Evolutionary conservation across 192 early-diverging fungal genomes (phyloP).

Genomic region (Coemansia sp.): DNA sequence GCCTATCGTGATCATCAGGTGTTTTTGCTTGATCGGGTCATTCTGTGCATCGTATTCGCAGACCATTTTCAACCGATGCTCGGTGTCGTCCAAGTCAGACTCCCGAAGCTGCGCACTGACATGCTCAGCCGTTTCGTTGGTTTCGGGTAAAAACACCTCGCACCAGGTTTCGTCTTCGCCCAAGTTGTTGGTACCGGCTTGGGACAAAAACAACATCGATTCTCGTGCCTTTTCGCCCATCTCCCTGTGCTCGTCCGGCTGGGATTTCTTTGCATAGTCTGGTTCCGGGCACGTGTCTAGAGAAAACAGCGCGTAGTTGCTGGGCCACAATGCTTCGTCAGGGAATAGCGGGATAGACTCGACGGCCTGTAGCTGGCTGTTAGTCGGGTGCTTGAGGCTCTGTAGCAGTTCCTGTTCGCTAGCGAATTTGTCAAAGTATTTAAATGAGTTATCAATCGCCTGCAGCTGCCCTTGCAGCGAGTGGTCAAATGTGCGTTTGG

Average conservation of each 20-base stretch:
- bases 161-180: conserved; percentile 47
- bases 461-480: conserved; percentile 44
- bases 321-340: conserved; percentile 36
- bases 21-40: conserved; percentile 19
- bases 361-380: conserved; percentile 38
- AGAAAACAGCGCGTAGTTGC: conserved; percentile 38
- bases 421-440: conserved; percentile 12
- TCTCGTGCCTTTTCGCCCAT: conserved; percentile 30
- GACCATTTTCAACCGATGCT: conserved; percentile 36
- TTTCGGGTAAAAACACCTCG: conserved; percentile 41
- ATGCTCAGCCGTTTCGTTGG: conserved; percentile 17
- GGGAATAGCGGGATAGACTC: conserved; percentile 43
- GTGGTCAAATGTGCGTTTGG: conserved; percentile 41
- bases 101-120: conserved; percentile 11
- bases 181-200: conserved; percentile 27
- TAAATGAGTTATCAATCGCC: conserved; percentile 47
- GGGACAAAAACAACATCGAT: conserved; percentile 41
- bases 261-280: conserved; percentile 13
- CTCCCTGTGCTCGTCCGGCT: conserved; percentile 6
- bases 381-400: conserved; percentile 42
- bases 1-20: conserved; percentile 35
- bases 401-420: conserved; percentile 31
- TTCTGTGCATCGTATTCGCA: conserved; percentile 33
- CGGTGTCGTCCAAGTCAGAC: conserved; percentile 8
- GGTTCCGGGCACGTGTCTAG: conserved; percentile 44